A percentile compares a stretch with the other conserved stretches of the same genome.
Conservation (phyloP, 2,329 filamentous ascomycete genomes). For the Penicillium aurantiogriseum region DNA sequence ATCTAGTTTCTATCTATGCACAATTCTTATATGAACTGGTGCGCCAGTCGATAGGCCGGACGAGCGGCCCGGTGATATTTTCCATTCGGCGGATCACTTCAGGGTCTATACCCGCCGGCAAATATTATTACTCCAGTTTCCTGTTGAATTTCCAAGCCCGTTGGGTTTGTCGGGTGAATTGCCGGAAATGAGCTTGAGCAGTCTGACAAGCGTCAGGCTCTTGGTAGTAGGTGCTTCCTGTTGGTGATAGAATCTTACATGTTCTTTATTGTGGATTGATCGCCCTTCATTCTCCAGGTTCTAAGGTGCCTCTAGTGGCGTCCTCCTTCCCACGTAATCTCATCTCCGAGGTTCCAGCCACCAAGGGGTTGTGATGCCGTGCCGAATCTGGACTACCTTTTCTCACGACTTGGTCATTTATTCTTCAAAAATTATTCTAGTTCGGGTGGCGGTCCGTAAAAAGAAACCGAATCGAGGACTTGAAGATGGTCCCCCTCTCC, state of each 20-base stretch:
- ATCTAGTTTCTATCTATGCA: background rate
- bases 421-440: background rate
- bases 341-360: background rate
- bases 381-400: background rate
- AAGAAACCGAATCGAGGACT: background rate
- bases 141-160: background rate
- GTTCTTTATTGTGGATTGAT: background rate
- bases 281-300: background rate
- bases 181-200: background rate
- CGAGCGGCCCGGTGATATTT: background rate
- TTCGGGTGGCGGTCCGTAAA: slow-evolving; percentile 1
- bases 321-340: background rate
- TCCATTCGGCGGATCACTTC: background rate
- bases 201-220: background rate
- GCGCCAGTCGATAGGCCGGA: background rate
- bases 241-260: background rate
- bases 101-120: background rate
- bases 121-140: background rate
- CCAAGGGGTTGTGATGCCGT: background rate
- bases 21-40: background rate
- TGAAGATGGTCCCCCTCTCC: background rate
- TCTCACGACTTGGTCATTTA: background rate
- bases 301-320: background rate
- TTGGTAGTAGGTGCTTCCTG: background rate
- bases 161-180: background rate